A percentile compares a stretch with the other conserved stretches of the same genome.
These are phyloP conservation scores for Solanum bulbocastanum DNA, from an alignment of 257 asterid species.

Conservation along the genomic window DNA sequence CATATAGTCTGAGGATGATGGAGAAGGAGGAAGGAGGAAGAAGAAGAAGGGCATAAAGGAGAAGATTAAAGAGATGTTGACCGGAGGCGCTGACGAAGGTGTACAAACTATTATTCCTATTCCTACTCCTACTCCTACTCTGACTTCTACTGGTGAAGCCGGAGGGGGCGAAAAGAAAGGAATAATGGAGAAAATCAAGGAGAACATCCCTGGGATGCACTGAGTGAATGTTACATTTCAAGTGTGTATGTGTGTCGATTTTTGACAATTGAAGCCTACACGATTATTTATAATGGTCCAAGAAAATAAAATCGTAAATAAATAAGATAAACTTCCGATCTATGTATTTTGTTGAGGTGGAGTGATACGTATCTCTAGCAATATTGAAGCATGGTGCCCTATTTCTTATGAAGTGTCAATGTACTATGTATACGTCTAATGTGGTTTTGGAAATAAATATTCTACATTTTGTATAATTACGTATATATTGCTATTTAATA, in stretches of 20 bases:
- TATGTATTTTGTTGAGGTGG: neutral
- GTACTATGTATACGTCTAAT: neutral
- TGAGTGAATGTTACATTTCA: neutral
- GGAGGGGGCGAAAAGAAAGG: neutral
- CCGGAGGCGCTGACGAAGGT: neutral
- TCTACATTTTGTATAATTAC: neutral
- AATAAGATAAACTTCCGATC: neutral
- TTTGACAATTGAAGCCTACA: neutral
- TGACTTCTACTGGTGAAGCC: neutral
- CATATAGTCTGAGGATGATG: slow-evolving; percentile 36
- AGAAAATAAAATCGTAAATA: neutral
- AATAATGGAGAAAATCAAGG: slow-evolving; percentile 11
- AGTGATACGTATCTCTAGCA: neutral
- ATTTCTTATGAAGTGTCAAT: neutral
- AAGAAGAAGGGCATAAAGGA: slow-evolving; percentile 46
- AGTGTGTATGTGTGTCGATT: no score
- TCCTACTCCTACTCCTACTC: neutral
- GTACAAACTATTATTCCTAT: neutral
- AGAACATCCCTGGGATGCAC: slow-evolving; percentile 4
- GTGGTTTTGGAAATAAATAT: neutral
- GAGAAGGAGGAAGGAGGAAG: slow-evolving; percentile 36
- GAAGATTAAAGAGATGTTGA: slow-evolving; percentile 38
- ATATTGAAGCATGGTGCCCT: neutral
- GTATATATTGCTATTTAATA: neutral
- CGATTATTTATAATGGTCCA: neutral